phyloP scores from a whole-genome alignment of 1,139 yeast species.

The Meyerozyma smithsonii region DNA sequence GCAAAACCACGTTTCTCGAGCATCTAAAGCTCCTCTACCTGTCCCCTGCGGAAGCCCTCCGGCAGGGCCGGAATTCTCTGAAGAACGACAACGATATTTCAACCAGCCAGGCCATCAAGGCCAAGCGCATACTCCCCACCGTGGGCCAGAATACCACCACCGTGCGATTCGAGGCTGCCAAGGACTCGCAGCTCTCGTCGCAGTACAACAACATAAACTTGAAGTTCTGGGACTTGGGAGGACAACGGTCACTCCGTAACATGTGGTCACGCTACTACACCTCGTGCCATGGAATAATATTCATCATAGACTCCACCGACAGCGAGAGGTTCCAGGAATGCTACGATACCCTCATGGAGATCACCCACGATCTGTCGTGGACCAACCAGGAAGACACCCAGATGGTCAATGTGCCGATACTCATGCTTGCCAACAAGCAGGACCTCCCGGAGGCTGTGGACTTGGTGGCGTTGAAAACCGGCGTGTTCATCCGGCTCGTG shows the following conservation, averaged over 20 bases:
- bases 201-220: conserved; percentile 50
- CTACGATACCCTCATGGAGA: conserved; percentile 49
- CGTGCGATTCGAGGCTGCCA: conserved; percentile 30
- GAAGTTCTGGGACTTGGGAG: conserved; percentile 96
- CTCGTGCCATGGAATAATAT: conserved; percentile 87
- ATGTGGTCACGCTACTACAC: conserved; percentile 86
- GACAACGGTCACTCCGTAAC: conserved; percentile 74
- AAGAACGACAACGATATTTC: conserved; percentile 8
- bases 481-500: conserved; percentile 73
- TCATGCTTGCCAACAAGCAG: conserved; percentile 95
- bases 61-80: conserved; percentile 3
- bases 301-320: conserved; percentile 89
- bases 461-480: conserved; percentile 75
- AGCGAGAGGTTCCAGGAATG: conserved; percentile 80
- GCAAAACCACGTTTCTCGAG: conserved; percentile 77
- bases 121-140: conserved; percentile 56
- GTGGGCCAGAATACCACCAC: conserved; percentile 48
- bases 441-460: conserved; percentile 74
- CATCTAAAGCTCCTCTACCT: conserved; percentile 40
- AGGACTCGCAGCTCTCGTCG: conserved; percentile 21
- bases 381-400: conserved; percentile 25
- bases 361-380: conserved; percentile 43
- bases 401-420: conserved; percentile 68
- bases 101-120: conserved; percentile 20
- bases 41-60: conserved; percentile 18